Percentiles rank a stretch among this genome's conserved stretches.
These are phyloP conservation scores for Neonectria ditissima DNA, from an alignment of 2,329 filamentous ascomycete species.

Conservation along the genomic window DNA sequence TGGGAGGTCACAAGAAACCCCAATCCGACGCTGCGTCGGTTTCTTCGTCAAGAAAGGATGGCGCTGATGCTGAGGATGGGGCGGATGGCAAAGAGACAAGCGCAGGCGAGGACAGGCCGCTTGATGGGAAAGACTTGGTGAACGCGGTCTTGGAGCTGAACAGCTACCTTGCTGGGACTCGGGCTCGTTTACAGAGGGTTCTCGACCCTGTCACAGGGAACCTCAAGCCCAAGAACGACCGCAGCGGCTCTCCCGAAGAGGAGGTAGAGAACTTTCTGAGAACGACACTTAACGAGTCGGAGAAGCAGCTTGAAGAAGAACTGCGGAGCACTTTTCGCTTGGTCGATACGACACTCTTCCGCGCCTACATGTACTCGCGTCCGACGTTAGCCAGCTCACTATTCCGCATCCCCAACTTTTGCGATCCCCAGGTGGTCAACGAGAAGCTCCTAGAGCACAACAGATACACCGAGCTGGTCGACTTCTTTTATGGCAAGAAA, in stretches of 20 bases:
- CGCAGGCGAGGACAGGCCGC: slow-evolving; percentile 60
- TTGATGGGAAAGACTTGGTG: slow-evolving; percentile 86
- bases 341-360: slow-evolving; percentile 94
- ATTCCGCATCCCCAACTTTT: slow-evolving; percentile 97
- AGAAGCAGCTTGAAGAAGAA: slow-evolving; percentile 75
- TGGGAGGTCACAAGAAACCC: slow-evolving; percentile 58
- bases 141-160: slow-evolving; percentile 85
- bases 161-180: slow-evolving; percentile 88
- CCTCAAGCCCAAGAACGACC: slow-evolving; percentile 63
- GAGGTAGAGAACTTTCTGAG: slow-evolving; percentile 68
- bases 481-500: slow-evolving; percentile 96
- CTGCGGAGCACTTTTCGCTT: slow-evolving; percentile 82
- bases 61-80: slow-evolving; percentile 65
- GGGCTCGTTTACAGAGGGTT: slow-evolving; percentile 72
- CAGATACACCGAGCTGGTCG: slow-evolving; percentile 93
- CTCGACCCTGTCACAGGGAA: slow-evolving; percentile 73
- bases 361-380: slow-evolving; percentile 92
- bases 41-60: slow-evolving; percentile 66
- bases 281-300: slow-evolving; percentile 58
- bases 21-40: slow-evolving; percentile 70
- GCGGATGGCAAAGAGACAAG: slow-evolving; percentile 62
- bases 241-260: slow-evolving; percentile 60
- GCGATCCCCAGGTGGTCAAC: slow-evolving; percentile 94
- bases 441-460: slow-evolving; percentile 90
- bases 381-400: slow-evolving; percentile 88